Percentiles rank a stretch among this genome's conserved stretches.
phyloP scores from a whole-genome alignment of 371 early-diverging fungal genomes.

The Mucor plumbeus region DNA sequence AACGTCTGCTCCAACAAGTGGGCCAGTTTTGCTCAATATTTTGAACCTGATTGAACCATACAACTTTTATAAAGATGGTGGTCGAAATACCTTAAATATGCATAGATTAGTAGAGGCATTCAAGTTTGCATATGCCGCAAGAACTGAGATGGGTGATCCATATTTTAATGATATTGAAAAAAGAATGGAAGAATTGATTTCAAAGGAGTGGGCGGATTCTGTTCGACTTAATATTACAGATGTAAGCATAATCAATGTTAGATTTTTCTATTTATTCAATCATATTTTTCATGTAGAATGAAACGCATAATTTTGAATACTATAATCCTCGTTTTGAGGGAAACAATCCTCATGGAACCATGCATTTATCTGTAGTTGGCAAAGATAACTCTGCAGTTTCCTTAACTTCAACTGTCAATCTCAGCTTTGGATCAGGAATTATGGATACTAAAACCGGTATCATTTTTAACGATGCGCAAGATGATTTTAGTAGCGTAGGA shows the following conservation, averaged over 20 bases:
- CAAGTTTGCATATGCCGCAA: conserved; percentile 87
- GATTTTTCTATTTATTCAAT: not conserved
- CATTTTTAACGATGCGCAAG: conserved; percentile 97
- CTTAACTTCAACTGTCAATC: conserved; percentile 92
- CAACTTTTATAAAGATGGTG: conserved; percentile 62
- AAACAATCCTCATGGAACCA: conserved; percentile 92
- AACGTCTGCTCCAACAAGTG: conserved; percentile 80
- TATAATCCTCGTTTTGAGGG: conserved; percentile 83
- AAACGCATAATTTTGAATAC: conserved; percentile 53
- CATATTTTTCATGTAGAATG: conserved; percentile 22
- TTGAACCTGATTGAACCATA: conserved; percentile 90
- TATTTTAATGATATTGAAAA: conserved; percentile 56
- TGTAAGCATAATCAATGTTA: conserved; percentile 23
- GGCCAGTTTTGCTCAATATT: conserved; percentile 79
- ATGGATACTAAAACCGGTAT: conserved; percentile 95
- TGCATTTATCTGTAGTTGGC: conserved; percentile 93
- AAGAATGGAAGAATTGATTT: conserved; percentile 63
- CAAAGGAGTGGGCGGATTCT: conserved; percentile 68
- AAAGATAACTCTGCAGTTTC: conserved; percentile 83
- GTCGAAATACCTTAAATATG: conserved; percentile 57
- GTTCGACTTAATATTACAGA: conserved; percentile 76
- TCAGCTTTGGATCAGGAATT: conserved; percentile 92
- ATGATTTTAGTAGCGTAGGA: conserved; percentile 90
- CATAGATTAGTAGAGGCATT: conserved; percentile 90
- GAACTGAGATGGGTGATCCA: conserved; percentile 85